Percentiles rank a stretch among this genome's conserved stretches.
Conservation (phyloP, 805 yeast genomes). For the Yarrowia yakushimensis region DNA sequence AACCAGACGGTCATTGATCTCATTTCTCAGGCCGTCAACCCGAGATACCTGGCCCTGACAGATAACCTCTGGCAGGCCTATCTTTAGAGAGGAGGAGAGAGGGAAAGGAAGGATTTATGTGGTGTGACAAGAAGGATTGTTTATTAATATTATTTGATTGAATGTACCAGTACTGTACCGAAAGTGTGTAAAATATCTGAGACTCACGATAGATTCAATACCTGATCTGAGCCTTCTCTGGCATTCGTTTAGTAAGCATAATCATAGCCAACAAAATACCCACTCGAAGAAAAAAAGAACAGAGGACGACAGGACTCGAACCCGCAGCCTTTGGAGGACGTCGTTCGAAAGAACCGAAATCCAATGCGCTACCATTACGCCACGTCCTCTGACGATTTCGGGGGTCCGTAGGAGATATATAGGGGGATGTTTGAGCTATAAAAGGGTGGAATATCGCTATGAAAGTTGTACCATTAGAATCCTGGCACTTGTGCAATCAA, state of each 20-base stretch:
- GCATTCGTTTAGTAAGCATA: too few relatives aligned
- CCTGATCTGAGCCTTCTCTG: too few relatives aligned
- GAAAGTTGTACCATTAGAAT: not conserved
- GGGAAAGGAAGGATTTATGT: not conserved
- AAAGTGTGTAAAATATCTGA: too few relatives aligned
- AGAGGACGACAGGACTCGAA: constrained; percentile 21
- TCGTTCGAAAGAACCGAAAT: constrained; percentile 16
- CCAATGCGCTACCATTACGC: constrained; percentile 20
- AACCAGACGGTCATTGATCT: constrained; percentile 87
- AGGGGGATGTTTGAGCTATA: not conserved
- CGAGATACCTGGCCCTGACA: constrained; percentile 84
- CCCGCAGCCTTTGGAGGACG: constrained; percentile 22
- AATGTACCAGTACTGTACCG: too few relatives aligned
- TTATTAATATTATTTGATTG: not conserved
- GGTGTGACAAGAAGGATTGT: not conserved
- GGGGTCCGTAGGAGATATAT: not conserved
- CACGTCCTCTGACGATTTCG: constrained; percentile 4
- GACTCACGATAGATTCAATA: too few relatives aligned
- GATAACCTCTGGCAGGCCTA: constrained; percentile 96
- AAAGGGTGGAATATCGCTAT: not conserved
- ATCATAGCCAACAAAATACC: too few relatives aligned
- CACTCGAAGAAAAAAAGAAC: too few relatives aligned
- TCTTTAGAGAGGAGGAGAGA: constrained; percentile 42
- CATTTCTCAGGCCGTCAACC: constrained; percentile 92
- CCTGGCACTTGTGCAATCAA: not conserved